A percentile compares a stretch with the other conserved stretches of the same genome.
phyloP scores from a whole-genome alignment of 495 filamentous ascomycete species.

The Penicillium goetzii region DNA sequence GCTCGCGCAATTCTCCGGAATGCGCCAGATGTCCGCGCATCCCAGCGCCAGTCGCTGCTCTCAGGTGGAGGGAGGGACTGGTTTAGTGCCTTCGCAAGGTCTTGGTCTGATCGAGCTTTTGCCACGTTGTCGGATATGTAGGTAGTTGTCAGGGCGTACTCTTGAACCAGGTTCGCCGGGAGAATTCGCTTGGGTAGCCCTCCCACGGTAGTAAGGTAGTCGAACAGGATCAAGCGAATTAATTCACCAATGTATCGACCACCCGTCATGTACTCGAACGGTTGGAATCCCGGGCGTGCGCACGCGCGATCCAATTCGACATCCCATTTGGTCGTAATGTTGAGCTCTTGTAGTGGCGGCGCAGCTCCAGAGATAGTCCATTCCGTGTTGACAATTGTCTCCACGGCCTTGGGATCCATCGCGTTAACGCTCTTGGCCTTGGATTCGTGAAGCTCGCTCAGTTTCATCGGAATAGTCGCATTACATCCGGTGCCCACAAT shows the following conservation, averaged over 20 bases:
- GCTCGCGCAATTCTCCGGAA: conserved; percentile 64
- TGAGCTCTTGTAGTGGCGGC: conserved; percentile 63
- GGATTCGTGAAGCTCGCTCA: conserved; percentile 63
- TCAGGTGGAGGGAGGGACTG: conserved; percentile 56
- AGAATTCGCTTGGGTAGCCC: conserved; percentile 45
- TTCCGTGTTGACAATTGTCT: conserved; percentile 83
- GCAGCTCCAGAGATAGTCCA: conserved; percentile 80
- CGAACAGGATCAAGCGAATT: conserved; percentile 70
- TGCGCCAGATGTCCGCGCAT: conserved; percentile 53
- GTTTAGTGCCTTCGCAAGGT: conserved; percentile 55
- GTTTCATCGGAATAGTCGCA: conserved; percentile 74
- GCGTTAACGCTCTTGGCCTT: conserved; percentile 55
- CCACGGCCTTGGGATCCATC: conserved; percentile 50
- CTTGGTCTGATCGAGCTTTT: conserved; percentile 45
- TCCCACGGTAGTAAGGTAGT: conserved; percentile 59
- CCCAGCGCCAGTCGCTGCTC: conserved; percentile 60
- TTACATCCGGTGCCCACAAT: conserved; percentile 86
- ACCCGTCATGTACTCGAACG: conserved; percentile 86
- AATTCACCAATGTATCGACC: conserved; percentile 85
- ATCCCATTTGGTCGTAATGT: conserved; percentile 75
- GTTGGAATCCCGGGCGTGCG: conserved; percentile 78
- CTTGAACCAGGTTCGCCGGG: conserved; percentile 59
- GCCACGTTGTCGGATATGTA: conserved; percentile 70
- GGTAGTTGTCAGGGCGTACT: conserved; percentile 69
- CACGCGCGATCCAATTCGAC: conserved; percentile 62